Evolutionary conservation across 179 eudicot species (phyloP), one percentile per base, ranked within the genome.

Genomic region (Beta lomatogona): DNA sequence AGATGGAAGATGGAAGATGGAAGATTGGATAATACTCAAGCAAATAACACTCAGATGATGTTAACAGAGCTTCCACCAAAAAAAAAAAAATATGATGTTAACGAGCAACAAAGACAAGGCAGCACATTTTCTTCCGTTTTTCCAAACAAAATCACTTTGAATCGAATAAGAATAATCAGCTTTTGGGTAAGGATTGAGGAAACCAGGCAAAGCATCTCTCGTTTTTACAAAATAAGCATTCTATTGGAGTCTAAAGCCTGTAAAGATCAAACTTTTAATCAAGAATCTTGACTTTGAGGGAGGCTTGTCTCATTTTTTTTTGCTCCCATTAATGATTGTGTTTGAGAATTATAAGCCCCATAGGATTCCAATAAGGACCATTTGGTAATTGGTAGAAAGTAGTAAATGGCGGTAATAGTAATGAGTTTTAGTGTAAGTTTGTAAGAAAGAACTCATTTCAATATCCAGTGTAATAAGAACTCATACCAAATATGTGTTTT

Each of bases 111-210:
- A 1, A 59, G 44, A n/a, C 22, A 76, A 44, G 77, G 52, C 48
- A 41, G 22, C 25, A 36, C 65, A 55, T 9, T 58, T 48, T 65
- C 53, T 69, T 69, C 54, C 36, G 8, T 65, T 45, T 13, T 44
- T 60, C 60, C 52, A 48, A 48, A 48, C 10, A 48, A 58, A 80
- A 50, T 63, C 45, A 22, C 72, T 73, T 73, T 73, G 65, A 61
- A 80, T 80, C 77, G 83, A 73, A 80, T 80, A 73, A 65, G 83
- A 80, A 80, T 73, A 79, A 31, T 53, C 19, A 36, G 22, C 78
- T 73, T 80, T 80, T 63, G 7, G 65, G 22, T 31, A 4, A 11
- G 8, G 12, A 65, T 58, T 4, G 58, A 45, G 25, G 12, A 68
- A 54, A 21, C 2, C 10, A 57, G 64, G 48, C 16, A 79, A 70